Conservation (phyloP, 352 stramenopile genomes). For the Blastocystis sp. region DNA sequence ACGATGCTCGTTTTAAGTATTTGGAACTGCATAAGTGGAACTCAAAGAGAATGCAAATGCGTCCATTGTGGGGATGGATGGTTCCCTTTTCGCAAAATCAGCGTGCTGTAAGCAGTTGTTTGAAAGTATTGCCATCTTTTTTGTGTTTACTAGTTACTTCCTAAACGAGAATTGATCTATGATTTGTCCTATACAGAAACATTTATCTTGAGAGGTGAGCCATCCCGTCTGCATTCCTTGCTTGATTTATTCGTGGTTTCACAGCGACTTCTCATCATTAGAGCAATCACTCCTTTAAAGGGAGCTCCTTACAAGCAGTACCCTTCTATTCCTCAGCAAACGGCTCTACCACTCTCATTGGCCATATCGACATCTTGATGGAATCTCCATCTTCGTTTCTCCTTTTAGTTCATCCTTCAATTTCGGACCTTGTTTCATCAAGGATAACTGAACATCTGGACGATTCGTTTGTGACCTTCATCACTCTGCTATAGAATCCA, state of each 20-base stretch:
- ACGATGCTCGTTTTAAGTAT: background rate
- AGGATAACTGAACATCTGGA: background rate
- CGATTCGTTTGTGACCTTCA: background rate
- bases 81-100: background rate
- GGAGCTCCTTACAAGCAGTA: background rate
- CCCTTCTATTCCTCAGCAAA: background rate
- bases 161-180: background rate
- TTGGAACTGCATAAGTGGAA: slow-evolving; percentile 15
- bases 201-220: background rate
- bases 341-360: background rate
- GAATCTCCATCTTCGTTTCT: background rate
- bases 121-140: background rate
- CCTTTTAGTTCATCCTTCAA: background rate
- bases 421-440: background rate
- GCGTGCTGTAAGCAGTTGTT: background rate
- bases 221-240: background rate
- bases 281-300: background rate
- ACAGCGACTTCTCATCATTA: background rate
- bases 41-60: slow-evolving; percentile 16
- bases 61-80: slow-evolving; percentile 3
- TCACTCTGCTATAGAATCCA: background rate
- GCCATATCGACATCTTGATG: background rate
- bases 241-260: background rate
- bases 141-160: background rate
- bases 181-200: slow-evolving; percentile 5